Evolutionary conservation across 768 basidiomycete species (phyloP).

Genomic region (Lentinula boryana): DNA sequence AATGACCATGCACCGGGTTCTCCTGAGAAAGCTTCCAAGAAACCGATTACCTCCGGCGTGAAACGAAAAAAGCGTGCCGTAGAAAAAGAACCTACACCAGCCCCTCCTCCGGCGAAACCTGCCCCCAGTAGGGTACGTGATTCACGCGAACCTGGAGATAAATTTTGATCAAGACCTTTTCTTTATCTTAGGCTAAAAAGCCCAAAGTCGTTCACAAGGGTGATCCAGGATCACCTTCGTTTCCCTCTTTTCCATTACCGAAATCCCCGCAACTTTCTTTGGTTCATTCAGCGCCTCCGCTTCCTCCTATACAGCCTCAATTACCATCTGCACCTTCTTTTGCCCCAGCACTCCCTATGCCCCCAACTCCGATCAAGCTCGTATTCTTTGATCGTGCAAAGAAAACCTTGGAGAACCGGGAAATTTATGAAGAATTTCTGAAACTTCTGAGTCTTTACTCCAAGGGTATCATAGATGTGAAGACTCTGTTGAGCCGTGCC

Average conservation of each 20-base stretch:
- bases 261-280: slow-evolving; percentile 35
- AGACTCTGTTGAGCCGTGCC: slow-evolving; percentile 77
- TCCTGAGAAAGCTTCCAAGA: slow-evolving; percentile 36
- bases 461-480: slow-evolving; percentile 85
- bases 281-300: slow-evolving; percentile 21
- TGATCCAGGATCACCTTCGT: slow-evolving; percentile 50
- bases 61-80: slow-evolving; percentile 58
- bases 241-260: slow-evolving; percentile 41
- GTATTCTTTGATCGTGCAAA: slow-evolving; percentile 94
- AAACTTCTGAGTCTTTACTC: slow-evolving; percentile 89
- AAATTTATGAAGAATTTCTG: slow-evolving; percentile 88
- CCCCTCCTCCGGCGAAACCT: slow-evolving; percentile 40
- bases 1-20: slow-evolving; percentile 31
- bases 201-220: slow-evolving; percentile 56
- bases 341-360: slow-evolving; percentile 19
- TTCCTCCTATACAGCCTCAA: slow-evolving; percentile 14
- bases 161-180: too few relatives aligned
- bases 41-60: slow-evolving; percentile 29
- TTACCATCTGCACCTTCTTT: slow-evolving; percentile 15
- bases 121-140: slow-evolving; percentile 40
- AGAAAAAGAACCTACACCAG: slow-evolving; percentile 67
- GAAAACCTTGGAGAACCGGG: slow-evolving; percentile 66
- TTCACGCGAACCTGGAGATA: background rate
- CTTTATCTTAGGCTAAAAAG: slow-evolving; percentile 49
- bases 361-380: slow-evolving; percentile 59